A percentile compares a stretch with the other conserved stretches of the same genome.
Conservation (phyloP, 352 stramenopile species). For the Pythium vanterpoolii region DNA sequence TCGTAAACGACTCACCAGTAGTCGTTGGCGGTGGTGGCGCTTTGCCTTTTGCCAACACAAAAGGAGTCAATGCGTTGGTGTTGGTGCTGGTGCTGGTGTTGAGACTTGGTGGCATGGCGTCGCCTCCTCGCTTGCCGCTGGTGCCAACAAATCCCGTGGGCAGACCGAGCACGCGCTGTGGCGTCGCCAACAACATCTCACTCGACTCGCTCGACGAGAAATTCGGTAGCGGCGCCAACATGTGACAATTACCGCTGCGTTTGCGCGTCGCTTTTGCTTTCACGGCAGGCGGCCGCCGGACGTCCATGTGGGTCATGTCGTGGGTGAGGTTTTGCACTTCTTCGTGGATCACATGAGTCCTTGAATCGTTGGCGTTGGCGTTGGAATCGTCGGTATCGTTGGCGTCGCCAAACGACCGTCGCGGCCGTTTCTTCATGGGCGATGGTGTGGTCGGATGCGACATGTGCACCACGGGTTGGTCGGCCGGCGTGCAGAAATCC, state of each 20-base stretch:
- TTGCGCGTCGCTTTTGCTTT: neutral
- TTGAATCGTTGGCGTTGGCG: slow-evolving; percentile 22
- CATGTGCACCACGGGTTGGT: slow-evolving; percentile 79
- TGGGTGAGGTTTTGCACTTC: slow-evolving; percentile 69
- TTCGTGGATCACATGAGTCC: slow-evolving; percentile 35
- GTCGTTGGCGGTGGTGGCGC: slow-evolving; percentile 7
- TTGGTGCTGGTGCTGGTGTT: neutral
- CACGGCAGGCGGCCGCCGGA: slow-evolving; percentile 7
- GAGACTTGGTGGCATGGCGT: neutral
- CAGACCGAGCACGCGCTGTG: slow-evolving; percentile 24
- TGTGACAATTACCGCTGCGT: neutral
- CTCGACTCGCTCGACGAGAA: slow-evolving; percentile 54
- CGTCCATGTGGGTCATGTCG: slow-evolving; percentile 78
- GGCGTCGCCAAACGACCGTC: slow-evolving; percentile 15
- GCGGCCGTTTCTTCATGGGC: slow-evolving; percentile 73
- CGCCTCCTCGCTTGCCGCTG: neutral
- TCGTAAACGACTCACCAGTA: slow-evolving; percentile 53
- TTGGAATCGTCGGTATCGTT: slow-evolving; percentile 30
- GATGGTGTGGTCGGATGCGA: slow-evolving; percentile 82
- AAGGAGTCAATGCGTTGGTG: neutral
- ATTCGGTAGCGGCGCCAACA: slow-evolving; percentile 26
- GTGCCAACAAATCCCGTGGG: slow-evolving; percentile 14
- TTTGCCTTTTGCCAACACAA: slow-evolving; percentile 2
- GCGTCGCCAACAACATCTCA: slow-evolving; percentile 33
- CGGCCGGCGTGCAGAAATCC: slow-evolving; percentile 81